Evolutionary conservation across 495 filamentous ascomycete species (phyloP).

Genomic region (Thermochaetoides thermophila): DNA sequence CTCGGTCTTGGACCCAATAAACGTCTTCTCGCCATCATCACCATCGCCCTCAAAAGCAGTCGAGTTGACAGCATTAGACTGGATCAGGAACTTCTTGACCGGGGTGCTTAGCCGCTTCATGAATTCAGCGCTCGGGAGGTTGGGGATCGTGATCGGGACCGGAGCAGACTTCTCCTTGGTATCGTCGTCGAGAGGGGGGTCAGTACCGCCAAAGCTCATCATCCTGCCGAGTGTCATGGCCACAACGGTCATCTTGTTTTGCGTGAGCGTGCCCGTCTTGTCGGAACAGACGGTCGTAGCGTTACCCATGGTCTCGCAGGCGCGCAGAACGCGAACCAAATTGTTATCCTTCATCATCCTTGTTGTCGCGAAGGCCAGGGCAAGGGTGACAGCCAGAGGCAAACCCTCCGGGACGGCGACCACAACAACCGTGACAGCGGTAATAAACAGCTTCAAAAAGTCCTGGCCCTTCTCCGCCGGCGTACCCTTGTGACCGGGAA

Average conservation of each 20-base stretch:
- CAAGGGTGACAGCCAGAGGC: conserved; percentile 83
- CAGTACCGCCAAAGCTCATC: conserved; percentile 44
- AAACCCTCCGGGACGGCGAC: conserved; percentile 94
- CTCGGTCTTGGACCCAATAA: conserved; percentile 84
- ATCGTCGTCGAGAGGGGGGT: conserved; percentile 16
- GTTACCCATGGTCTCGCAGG: conserved; percentile 97
- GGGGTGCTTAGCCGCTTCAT: conserved; percentile 36
- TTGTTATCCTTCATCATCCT: conserved; percentile 95
- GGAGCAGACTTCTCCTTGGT: conserved; percentile 2
- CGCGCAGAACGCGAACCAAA: conserved; percentile 72
- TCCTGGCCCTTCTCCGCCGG: conserved; percentile 68
- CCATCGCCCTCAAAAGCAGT: conserved; percentile 78
- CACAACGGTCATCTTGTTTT: conserved; percentile 85
- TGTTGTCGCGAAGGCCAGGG: conserved; percentile 89
- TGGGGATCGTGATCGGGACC: conserved; percentile 25
- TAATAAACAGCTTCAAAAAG: conserved; percentile 87
- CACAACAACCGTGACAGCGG: conserved; percentile 92
- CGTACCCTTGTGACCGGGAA: conserved; percentile 36
- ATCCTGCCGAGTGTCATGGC: conserved; percentile 58
- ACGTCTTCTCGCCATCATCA: conserved; percentile 56
- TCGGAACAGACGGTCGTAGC: conserved; percentile 93
- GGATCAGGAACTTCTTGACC: conserved; percentile 47
- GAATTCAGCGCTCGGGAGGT: conserved; percentile 16
- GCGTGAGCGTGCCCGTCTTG: conserved; percentile 90
- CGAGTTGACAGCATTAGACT: conserved; percentile 73